phyloP scores from a whole-genome alignment of 73 alveolate genomes.

The Paramecium pentaurelia region DNA sequence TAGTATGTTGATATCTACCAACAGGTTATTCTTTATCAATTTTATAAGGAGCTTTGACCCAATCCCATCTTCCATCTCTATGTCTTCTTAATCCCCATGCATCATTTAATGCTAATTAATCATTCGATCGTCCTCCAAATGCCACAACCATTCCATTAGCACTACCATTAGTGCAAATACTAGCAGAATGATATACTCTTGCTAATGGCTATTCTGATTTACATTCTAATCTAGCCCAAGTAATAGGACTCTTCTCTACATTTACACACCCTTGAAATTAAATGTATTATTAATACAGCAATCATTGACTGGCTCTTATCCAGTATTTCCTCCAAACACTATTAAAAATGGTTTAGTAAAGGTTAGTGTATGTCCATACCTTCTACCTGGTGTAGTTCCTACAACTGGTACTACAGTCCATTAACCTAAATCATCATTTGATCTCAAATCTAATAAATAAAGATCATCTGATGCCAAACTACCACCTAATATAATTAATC shows the following conservation, averaged over 20 bases:
- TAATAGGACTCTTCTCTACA: conserved; percentile 91
- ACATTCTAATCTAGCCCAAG: conserved; percentile 89
- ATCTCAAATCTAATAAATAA: conserved; percentile 88
- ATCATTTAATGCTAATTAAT: conserved; percentile 87
- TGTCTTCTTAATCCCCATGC: conserved; percentile 97
- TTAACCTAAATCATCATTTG: conserved; percentile 86
- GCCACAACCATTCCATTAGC: conserved; percentile 95
- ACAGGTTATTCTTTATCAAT: conserved; percentile 80
- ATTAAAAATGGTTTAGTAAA: conserved; percentile 90
- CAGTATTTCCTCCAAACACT: conserved; percentile 95
- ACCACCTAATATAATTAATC: conserved; percentile 74
- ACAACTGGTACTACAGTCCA: conserved; percentile 96
- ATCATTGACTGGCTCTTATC: conserved; percentile 93
- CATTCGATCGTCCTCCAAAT: conserved; percentile 93
- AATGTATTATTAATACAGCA: conserved; percentile 73
- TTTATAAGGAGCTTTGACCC: conserved; percentile 94
- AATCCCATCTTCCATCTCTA: conserved; percentile 97
- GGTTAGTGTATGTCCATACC: conserved; percentile 92
- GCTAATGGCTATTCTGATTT: conserved; percentile 81
- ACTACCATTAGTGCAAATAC: conserved; percentile 88
- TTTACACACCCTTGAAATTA: conserved; percentile 64
- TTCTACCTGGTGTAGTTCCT: conserved; percentile 96
- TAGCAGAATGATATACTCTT: conserved; percentile 93
- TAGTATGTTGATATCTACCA: conserved; percentile 86
- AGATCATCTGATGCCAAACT: conserved; percentile 96